Evolutionary conservation across 2,329 filamentous ascomycete genomes (phyloP), one percentile per base, ranked within the genome.

Genomic region (Trichoderma asperellum): DNA sequence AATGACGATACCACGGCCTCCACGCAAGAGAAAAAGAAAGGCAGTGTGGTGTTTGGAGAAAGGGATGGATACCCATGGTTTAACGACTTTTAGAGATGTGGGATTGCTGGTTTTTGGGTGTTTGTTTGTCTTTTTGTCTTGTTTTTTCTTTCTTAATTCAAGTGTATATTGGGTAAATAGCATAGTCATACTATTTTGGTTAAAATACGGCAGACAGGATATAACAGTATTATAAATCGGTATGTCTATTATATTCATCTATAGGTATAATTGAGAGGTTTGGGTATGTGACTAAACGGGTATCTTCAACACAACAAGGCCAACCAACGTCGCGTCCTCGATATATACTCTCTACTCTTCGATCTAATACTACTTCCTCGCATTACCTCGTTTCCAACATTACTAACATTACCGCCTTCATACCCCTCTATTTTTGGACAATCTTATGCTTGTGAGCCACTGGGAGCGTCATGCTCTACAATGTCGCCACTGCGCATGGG

Each of bases 41-140:
- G 53, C 32, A 27, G 53, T 53, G 53, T 53, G 56, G 65, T 43
- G 52, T 60, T 59, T 35, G 58, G 56, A 34, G 52, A 65, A 57
- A 56, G 57, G 52, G 37, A 56, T 57, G 52, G 21, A 69, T 68
- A 70, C 68, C 68, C 62, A 29, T 58, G 60, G 34, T 52, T 67
- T n/a, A 55, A 40, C 49, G 43, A 32, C 49, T 65, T 32, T 65
- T 35, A 29, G 67, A 37, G 34, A 69, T 69, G 60, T 65, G 21
- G 47, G 60, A 47, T 21, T 63, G 34, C 59, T 29, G 21, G 43
- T 27, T 27, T 61, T 43, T 40, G 29, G 56, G 56, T 53, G 24
- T 60, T 60, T 37, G 6, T 53, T 37, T 34, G 35, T 49, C 8
- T 52, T 43, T 64, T 1, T 55, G 35, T 5, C 10, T 7, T 24